Percentiles rank a stretch among this genome's conserved stretches.
phyloP scores from a whole-genome alignment of 2,329 filamentous ascomycete species.

The Reticulascus tulasneorum region DNA sequence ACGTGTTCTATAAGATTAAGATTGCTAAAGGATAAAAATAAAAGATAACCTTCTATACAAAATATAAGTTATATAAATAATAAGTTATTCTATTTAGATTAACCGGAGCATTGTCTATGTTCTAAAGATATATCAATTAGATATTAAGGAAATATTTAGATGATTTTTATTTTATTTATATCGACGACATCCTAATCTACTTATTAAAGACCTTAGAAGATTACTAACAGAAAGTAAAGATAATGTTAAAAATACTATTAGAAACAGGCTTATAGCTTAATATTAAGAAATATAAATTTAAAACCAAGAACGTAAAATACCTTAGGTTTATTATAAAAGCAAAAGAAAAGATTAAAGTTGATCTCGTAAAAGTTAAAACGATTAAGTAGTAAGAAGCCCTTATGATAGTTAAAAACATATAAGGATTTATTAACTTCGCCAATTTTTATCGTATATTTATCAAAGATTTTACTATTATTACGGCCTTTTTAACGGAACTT shows the following conservation, averaged over 20 bases:
- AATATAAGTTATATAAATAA: conserved; percentile 29
- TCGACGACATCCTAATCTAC: conserved; percentile 15
- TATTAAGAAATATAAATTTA: background rate
- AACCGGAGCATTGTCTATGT: conserved; percentile 13
- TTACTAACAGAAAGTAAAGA: background rate
- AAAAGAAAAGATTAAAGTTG: background rate
- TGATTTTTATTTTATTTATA: conserved; percentile 15
- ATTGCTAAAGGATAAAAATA: conserved; percentile 27
- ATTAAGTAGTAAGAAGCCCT: background rate
- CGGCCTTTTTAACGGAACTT: background rate
- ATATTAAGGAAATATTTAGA: conserved; percentile 15
- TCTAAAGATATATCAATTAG: conserved; percentile 17
- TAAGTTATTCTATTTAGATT: conserved; percentile 24
- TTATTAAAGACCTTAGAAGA: conserved; percentile 8
- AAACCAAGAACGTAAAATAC: conserved; percentile 1
- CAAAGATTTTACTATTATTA: background rate
- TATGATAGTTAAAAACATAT: background rate
- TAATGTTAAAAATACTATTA: background rate
- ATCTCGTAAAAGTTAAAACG: background rate
- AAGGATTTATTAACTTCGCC: background rate
- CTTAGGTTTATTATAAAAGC: background rate
- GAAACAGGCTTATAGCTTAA: background rate
- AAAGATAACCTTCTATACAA: conserved; percentile 27
- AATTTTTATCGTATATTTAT: background rate
- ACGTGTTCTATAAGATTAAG: conserved; percentile 24